Conservation (phyloP, 2,329 filamentous ascomycete genomes). For the Fusarium heterosporum region DNA sequence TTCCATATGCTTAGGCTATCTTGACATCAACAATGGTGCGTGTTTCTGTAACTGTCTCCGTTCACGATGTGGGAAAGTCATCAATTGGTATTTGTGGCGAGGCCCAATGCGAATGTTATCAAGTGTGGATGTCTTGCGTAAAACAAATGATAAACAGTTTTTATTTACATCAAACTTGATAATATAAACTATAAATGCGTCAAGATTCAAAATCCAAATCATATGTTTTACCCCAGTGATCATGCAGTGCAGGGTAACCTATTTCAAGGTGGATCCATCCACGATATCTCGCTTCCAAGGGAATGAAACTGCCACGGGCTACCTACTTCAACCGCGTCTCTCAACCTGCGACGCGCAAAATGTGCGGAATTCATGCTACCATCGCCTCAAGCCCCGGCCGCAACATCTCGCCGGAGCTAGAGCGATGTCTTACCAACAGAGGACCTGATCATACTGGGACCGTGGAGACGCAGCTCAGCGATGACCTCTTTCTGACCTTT, state of each 20-base stretch:
- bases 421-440: constrained; percentile 63
- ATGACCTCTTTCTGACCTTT: constrained; percentile 67
- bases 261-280: constrained; percentile 7
- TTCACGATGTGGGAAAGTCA: too few species aligned
- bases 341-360: constrained; percentile 47
- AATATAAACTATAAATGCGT: background rate
- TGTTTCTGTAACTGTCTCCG: too few species aligned
- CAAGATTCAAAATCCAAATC: background rate
- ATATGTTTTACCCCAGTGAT: background rate
- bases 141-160: too few species aligned
- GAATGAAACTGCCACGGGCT: constrained; percentile 7
- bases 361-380: constrained; percentile 72
- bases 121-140: too few species aligned
- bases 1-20: too few species aligned
- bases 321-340: constrained; percentile 20
- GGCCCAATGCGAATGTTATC: too few species aligned
- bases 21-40: background rate
- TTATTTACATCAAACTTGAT: too few species aligned
- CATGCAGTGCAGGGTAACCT: constrained; percentile 8
- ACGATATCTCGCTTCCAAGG: constrained; percentile 13
- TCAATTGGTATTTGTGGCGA: too few species aligned
- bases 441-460: constrained; percentile 70
- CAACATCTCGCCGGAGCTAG: constrained; percentile 53
- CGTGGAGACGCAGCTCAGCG: constrained; percentile 49
- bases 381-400: constrained; percentile 55